These are phyloP conservation scores for Brassica incana DNA, from an alignment of 345 rosid genomes.

Conservation along the genomic window DNA sequence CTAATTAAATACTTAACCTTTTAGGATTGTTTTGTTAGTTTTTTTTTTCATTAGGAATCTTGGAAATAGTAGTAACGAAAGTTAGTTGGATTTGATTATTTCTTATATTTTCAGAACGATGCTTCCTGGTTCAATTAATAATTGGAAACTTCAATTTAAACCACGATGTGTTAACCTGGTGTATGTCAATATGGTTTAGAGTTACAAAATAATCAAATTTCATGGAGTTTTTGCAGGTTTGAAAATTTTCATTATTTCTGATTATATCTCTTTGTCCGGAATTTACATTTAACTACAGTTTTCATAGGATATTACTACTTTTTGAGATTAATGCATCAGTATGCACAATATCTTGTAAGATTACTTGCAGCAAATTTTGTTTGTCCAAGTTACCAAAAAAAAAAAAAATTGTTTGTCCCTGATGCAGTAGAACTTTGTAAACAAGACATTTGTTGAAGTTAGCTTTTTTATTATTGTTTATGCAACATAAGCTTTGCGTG, in stretches of 20 bases:
- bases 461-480: conserved; percentile 19
- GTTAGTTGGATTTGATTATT: neutral
- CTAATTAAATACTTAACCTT: neutral
- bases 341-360: neutral
- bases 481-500: conserved; percentile 20
- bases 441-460: neutral
- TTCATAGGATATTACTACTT: neutral
- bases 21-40: neutral
- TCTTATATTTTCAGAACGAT: neutral
- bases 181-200: neutral
- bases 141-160: too few relatives aligned
- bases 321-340: neutral
- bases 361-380: neutral
- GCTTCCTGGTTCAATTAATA: neutral
- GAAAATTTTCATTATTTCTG: neutral
- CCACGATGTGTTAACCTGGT: too few relatives aligned
- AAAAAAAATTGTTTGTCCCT: neutral
- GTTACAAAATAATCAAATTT: neutral
- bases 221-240: neutral
- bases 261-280: neutral
- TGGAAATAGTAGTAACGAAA: neutral
- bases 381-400: too few relatives aligned
- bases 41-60: neutral
- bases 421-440: neutral
- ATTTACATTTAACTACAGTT: neutral